Evolutionary conservation across 2,329 filamentous ascomycete genomes (phyloP).

Genomic region (Trichophyton simii): DNA sequence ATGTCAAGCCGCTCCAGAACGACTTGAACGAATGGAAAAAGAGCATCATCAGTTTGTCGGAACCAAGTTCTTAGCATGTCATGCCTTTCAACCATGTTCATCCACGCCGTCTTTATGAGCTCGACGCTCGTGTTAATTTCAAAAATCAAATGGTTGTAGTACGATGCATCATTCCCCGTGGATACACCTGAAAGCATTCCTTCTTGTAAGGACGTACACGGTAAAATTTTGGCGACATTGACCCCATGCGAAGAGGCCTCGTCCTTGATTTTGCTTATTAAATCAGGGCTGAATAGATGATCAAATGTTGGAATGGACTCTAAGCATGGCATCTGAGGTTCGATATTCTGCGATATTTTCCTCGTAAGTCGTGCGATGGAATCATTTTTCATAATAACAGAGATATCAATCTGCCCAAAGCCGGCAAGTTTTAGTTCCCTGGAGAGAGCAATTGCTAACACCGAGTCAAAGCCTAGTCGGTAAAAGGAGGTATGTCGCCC

Average conservation of each 20-base stretch:
- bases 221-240: conserved; percentile 47
- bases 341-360: not conserved
- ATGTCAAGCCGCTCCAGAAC: conserved; percentile 42
- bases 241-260: conserved; percentile 24
- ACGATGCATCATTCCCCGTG: conserved; percentile 39
- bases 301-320: conserved; percentile 1
- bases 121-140: conserved; percentile 41
- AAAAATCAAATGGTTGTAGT: conserved; percentile 62
- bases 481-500: conserved; percentile 59
- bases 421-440: conserved; percentile 41
- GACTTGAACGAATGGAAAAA: conserved; percentile 59
- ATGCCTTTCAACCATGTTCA: conserved; percentile 50
- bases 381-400: conserved; percentile 54
- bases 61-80: conserved; percentile 70
- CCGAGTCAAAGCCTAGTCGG: conserved; percentile 68
- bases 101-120: conserved; percentile 50
- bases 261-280: conserved; percentile 22
- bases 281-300: conserved; percentile 16
- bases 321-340: not conserved
- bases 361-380: conserved; percentile 48
- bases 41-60: conserved; percentile 46
- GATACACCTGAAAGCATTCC: conserved; percentile 59
- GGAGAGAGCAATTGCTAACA: conserved; percentile 63
- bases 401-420: conserved; percentile 47
- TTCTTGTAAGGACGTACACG: conserved; percentile 79